Evolutionary conservation across 1,139 yeast genomes (phyloP), one percentile per base, ranked within the genome.

Genomic region (Yamadazyma kanchanaburiensis): DNA sequence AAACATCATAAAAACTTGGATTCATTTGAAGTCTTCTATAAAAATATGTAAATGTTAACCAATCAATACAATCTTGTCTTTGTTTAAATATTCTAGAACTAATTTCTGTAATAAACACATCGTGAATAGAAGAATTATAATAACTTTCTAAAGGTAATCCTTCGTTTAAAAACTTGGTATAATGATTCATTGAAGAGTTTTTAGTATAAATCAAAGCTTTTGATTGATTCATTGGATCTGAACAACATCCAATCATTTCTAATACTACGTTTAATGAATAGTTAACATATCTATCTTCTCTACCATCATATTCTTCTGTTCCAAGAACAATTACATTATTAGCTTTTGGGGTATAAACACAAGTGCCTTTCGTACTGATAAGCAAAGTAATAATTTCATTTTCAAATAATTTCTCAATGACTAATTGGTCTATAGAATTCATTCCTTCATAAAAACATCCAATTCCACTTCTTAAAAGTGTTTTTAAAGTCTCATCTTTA

Each of bases 21-120:
- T 94, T 94, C 25, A 76, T 68, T 34, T 78, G 81, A 15, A 91
- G 53, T 31, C 97, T 64, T 39, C 94, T 67, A 57, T 86, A 94
- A 48, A 88, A 85, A 45, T 79, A 84, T 0, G 95, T 74, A 54
- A 75, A 85, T 0, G 96, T 84, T 24, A 94, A 51, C 94, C 95
- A 86, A 47, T 89, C 96, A 37, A 94, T 74, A 42, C 95, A 85
- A 41, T 85, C 94, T 46, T 89, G 96, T 47, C 85, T 77, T 5
- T 75, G 66, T 29, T 66, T 71, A 35, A 91, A 70, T n/a, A 79
- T 64, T 2, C 75, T 67, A 10, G 78, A 74, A 30, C 83, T 74
- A 11, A 88, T 78, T 43, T 88, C 97, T 24, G 76, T 73, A 24
- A 84, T 56, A 27, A 91, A 68, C 0, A 74, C 69, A 48, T 89